A percentile compares a stretch with the other conserved stretches of the same genome.
Evolutionary conservation across 2,329 filamentous ascomycete genomes (phyloP).

Genomic region (Tolypocladium endophyticum): DNA sequence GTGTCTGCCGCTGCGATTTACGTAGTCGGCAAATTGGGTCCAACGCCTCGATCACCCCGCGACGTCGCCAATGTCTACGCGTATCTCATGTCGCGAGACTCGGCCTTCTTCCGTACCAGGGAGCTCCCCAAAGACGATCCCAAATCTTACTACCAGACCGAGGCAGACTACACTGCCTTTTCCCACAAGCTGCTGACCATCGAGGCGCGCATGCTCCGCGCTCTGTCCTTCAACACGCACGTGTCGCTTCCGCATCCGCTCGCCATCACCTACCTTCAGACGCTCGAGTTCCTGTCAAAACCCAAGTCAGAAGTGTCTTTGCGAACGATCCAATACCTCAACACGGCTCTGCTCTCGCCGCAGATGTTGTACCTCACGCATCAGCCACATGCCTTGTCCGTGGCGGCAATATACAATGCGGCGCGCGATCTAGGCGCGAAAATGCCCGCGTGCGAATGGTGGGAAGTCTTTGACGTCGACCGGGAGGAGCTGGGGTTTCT

Average conservation of each 20-base stretch:
- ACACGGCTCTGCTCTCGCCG: constrained; percentile 73
- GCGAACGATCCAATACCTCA: constrained; percentile 68
- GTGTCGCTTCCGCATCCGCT: constrained; percentile 79
- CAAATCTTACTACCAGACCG: constrained; percentile 57
- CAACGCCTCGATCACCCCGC: constrained; percentile 63
- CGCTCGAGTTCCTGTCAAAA: constrained; percentile 56
- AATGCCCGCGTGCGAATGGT: constrained; percentile 81
- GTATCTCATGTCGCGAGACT: constrained; percentile 59
- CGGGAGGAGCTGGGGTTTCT: constrained; percentile 89
- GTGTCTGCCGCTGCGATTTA: constrained; percentile 74
- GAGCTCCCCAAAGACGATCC: constrained; percentile 28
- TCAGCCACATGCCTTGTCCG: constrained; percentile 76
- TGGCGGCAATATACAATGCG: constrained; percentile 84
- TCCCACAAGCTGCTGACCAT: constrained; percentile 56
- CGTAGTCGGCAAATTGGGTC: constrained; percentile 72
- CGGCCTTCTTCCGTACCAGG: constrained; percentile 39
- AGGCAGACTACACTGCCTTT: constrained; percentile 58
- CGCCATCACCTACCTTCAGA: constrained; percentile 85
- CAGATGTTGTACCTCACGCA: constrained; percentile 88
- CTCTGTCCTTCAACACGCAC: constrained; percentile 72
- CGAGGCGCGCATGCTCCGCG: constrained; percentile 67
- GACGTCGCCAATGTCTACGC: constrained; percentile 78
- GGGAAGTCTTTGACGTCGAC: constrained; percentile 96
- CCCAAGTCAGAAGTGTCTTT: constrained; percentile 44
- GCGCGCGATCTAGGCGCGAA: constrained; percentile 66